A percentile compares a stretch with the other conserved stretches of the same genome.
phyloP scores from a whole-genome alignment of 1,284 basidiomycete species.

The Microbotryum lychnidis-dioicae region DNA sequence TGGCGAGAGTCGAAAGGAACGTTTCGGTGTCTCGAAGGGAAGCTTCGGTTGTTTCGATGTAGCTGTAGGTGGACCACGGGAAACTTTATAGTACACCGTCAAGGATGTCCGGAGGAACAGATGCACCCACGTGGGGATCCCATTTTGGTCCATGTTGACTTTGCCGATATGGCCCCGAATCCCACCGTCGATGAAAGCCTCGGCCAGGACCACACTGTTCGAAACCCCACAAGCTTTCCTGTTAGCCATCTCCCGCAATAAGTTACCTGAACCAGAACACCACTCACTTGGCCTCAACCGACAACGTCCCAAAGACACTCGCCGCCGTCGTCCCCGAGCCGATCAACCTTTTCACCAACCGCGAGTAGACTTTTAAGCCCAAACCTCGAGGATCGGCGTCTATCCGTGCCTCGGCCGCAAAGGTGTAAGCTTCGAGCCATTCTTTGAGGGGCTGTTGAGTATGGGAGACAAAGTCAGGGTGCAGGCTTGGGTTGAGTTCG shows the following conservation, averaged over 20 bases:
- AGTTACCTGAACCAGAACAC: neutral
- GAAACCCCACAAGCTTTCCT: neutral
- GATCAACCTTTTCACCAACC: constrained; percentile 55
- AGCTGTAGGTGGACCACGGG: constrained; percentile 35
- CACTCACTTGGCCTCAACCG: constrained; percentile 63
- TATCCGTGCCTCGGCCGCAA: constrained; percentile 64
- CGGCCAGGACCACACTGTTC: constrained; percentile 60
- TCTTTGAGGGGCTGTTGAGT: constrained; percentile 58
- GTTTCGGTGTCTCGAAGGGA: constrained; percentile 50
- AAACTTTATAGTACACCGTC: neutral
- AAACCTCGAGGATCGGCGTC: constrained; percentile 57
- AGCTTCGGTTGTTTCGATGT: constrained; percentile 52
- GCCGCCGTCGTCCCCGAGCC: constrained; percentile 67
- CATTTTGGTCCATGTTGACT: constrained; percentile 40
- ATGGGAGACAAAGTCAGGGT: too few relatives aligned
- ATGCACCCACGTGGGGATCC: neutral
- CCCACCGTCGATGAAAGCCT: constrained; percentile 60
- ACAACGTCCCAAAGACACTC: constrained; percentile 70
- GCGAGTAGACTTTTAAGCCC: constrained; percentile 52
- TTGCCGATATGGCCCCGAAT: constrained; percentile 72
- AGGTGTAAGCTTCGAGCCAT: constrained; percentile 50
- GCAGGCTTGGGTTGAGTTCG: too few relatives aligned
- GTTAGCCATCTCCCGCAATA: too few relatives aligned
- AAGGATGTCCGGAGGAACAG: constrained; percentile 44
- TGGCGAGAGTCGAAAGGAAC: constrained; percentile 49